Conservation (phyloP, 1,284 basidiomycete species). For the Paramarasmius palmivorus region DNA sequence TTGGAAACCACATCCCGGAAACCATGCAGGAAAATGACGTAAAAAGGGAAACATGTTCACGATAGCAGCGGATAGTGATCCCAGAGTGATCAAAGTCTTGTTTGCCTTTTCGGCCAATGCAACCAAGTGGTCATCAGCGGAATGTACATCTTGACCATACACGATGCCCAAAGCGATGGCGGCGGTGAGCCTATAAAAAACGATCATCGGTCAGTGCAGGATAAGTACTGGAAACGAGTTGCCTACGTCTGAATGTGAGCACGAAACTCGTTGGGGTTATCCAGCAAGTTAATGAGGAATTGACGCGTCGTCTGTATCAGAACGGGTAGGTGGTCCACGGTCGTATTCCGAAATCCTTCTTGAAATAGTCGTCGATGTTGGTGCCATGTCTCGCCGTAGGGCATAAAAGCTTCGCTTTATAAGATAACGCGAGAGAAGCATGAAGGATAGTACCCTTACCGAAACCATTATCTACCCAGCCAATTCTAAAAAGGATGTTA, state of each 20-base stretch:
- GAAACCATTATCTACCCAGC: neutral
- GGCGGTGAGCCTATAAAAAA: constrained; percentile 6
- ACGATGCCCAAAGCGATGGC: constrained; percentile 3
- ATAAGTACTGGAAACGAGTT: too few species aligned
- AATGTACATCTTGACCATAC: constrained; percentile 4
- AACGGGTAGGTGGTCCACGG: constrained; percentile 25
- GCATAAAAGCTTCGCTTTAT: constrained; percentile 25
- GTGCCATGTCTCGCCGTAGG: constrained; percentile 43
- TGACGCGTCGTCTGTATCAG: constrained; percentile 27
- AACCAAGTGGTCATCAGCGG: constrained; percentile 20
- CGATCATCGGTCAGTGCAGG: too few species aligned
- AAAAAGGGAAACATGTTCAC: constrained; percentile 27
- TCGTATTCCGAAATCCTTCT: constrained; percentile 29
- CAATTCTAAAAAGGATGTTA: neutral
- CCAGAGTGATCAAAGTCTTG: constrained; percentile 10
- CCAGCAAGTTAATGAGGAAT: neutral
- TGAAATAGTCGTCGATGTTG: constrained; percentile 36
- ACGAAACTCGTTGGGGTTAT: constrained; percentile 12
- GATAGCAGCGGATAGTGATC: constrained; percentile 21
- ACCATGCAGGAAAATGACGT: constrained; percentile 18
- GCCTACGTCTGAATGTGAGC: constrained; percentile 25
- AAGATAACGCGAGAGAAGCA: too few species aligned
- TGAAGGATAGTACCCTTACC: neutral
- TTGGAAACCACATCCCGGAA: constrained; percentile 10
- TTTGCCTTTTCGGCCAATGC: constrained; percentile 21